Percentiles rank a stretch among this genome's conserved stretches.
These are phyloP conservation scores for Rhazya stricta DNA, from an alignment of 257 asterid species.

Conservation along the genomic window DNA sequence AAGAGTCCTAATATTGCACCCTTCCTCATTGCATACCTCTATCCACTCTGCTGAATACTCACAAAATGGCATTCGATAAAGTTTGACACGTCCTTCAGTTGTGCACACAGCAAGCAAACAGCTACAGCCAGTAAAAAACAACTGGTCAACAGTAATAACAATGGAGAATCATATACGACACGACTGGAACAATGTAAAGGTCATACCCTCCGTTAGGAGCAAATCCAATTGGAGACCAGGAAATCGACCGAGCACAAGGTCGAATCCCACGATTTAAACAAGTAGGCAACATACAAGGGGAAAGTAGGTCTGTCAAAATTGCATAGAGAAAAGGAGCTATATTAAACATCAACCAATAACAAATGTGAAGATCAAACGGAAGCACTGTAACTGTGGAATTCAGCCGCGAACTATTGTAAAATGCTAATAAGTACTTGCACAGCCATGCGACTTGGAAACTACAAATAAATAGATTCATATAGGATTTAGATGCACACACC, in stretches of 20 bases:
- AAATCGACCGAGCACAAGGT: slow-evolving; percentile 73
- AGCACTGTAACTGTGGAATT: background rate
- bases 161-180: too few species aligned
- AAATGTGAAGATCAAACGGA: background rate
- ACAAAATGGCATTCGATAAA: slow-evolving; percentile 69
- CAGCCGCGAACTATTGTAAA: background rate
- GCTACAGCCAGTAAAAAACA: slow-evolving; percentile 32
- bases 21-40: slow-evolving; percentile 45
- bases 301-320: slow-evolving; percentile 46
- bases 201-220: slow-evolving; percentile 76
- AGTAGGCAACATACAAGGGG: slow-evolving; percentile 63
- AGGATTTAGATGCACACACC: slow-evolving; percentile 28
- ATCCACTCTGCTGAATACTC: slow-evolving; percentile 78
- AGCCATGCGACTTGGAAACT: background rate
- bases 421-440: background rate
- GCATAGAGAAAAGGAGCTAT: slow-evolving; percentile 13
- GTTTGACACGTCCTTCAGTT: slow-evolving; percentile 60
- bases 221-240: slow-evolving; percentile 93
- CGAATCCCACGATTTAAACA: slow-evolving; percentile 54
- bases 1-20: background rate
- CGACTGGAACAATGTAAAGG: too few species aligned
- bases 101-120: slow-evolving; percentile 96
- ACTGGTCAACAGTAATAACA: background rate
- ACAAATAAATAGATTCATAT: background rate
- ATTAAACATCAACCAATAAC: background rate